phyloP scores from a whole-genome alignment of 768 basidiomycete species.

The Coprinopsis sp. region DNA sequence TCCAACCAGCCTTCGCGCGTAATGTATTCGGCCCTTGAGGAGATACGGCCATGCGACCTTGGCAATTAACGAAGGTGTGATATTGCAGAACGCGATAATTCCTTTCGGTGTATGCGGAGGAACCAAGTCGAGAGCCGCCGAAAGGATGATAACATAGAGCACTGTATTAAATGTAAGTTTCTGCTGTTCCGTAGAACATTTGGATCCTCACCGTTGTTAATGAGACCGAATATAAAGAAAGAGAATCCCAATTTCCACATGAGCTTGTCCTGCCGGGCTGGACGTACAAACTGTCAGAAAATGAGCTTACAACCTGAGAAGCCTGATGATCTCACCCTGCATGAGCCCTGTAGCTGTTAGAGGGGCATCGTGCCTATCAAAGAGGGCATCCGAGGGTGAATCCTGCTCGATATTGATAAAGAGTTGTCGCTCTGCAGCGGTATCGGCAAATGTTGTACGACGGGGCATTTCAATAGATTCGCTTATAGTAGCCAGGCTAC shows the following conservation, averaged over 20 bases:
- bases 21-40: constrained; percentile 80
- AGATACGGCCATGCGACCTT: constrained; percentile 93
- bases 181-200: background rate
- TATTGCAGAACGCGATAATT: constrained; percentile 93
- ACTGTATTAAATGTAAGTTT: constrained; percentile 39
- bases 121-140: constrained; percentile 92
- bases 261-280: constrained; percentile 27
- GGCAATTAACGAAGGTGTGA: constrained; percentile 78
- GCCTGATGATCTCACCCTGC: background rate
- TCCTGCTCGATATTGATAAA: constrained; percentile 4
- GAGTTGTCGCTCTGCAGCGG: constrained; percentile 1
- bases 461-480: constrained; percentile 2
- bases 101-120: constrained; percentile 91
- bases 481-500: background rate
- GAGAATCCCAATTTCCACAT: constrained; percentile 47
- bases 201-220: constrained; percentile 76
- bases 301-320: too few relatives aligned
- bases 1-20: constrained; percentile 64
- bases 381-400: constrained; percentile 3
- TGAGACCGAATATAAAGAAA: constrained; percentile 88
- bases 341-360: constrained; percentile 9
- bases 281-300: background rate
- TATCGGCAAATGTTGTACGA: constrained; percentile 2
- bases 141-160: constrained; percentile 93
- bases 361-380: constrained; percentile 11